Base-by-base conservation (phyloP, 2,329 filamentous ascomycete genomes). In the Colletotrichum plurivorum region DNA sequence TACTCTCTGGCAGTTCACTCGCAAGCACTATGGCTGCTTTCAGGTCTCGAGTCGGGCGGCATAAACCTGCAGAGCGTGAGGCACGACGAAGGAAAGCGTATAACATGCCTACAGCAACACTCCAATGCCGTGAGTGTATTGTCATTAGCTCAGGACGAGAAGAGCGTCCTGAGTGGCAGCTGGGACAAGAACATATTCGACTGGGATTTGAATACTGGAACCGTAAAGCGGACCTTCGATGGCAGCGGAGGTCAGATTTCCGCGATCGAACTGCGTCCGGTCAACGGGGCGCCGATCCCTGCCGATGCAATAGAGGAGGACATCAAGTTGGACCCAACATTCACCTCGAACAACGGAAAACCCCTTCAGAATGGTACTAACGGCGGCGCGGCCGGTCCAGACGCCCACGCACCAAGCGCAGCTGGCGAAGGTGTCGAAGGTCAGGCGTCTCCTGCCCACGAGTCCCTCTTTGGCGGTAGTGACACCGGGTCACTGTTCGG, bases 141-240 rank as follows among this genome's bases (percentile, higher is more conserved):
- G 67, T 91, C 89, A 10, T 83, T 99, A 13, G 90, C 93, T 0
- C 89, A 92, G 5, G 95, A 98, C 73, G 96, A 99, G 82, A 91
- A 88, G 75, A 95, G 92, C 46, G 89, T 98, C 4, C 81, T 99
- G 9, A 98, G 94, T 41, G 96, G 96, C 4, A 95, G 94, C 78
- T 99, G 96, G 96, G 96, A 99, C 80, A 98, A 97, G 82, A 93
- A 89, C 18, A 91, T 98, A 1, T 88, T 94, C 61, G 95, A 98
- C 77, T 99, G 96, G 96, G 96, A 98, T 78, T 80, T 99, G 27
- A 94, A 98, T 75, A 96, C 90, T 1, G 96, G 96, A 0, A 87
- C 92, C 74, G 86, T 92, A 7, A 91, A 90, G 72, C 89, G 95
- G 12, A 87, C 88, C 5, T 99, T 96, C 75, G 90, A 92, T 54